Base-by-base conservation (phyloP, 306 rosid species). In the Malus orientalis region DNA sequence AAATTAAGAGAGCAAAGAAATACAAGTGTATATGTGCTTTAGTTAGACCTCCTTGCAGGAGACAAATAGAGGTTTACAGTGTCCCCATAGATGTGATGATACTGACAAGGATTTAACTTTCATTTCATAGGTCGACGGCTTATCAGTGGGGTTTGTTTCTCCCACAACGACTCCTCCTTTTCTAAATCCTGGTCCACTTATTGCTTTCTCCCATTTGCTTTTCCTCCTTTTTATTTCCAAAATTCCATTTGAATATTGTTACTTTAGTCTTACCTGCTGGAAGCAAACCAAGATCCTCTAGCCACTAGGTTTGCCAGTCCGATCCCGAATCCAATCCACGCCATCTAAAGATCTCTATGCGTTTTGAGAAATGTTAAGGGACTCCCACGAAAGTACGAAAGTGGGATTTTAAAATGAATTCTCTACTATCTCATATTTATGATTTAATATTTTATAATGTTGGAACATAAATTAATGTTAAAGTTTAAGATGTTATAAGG, bases 21-120 rank as follows among this genome's bases (percentile, higher is more conserved):
- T 67, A 1, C 1, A 49, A 19, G 6, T 74, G 58, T 70, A 76
- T 47, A 76, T 73, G 82, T 81, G 69, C 88, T 87, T 81, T 76
- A 72, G 33, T 81, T 81, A 81, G 91, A 85, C 58, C 79, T 80
- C 85, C 84, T 70, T 74, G 64, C 87, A 87, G 90, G 91, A 83
- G 96, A 92, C 97, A 88, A 92, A 78, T 84, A 79, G 97, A 83
- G 84, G 88, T 81, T 62, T 88, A 87, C 92, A 90, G 93, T 82
- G 78, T 71, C 82, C 78, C 61, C 70, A 62, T 29, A 45, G 44
- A 64, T 63, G 27, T 18, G 45, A 16, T 81, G 79, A 67, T 80
- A 42, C 91, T 81, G 97, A 88, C 96, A 88, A 79, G 20, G 33
- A 76, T 55, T 74, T 63, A 73, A 79, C 74, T 81, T 70, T 66